Evolutionary conservation across 2,329 filamentous ascomycete genomes (phyloP), one percentile per base, ranked within the genome.

Genomic region (Bipolaris victoriae): DNA sequence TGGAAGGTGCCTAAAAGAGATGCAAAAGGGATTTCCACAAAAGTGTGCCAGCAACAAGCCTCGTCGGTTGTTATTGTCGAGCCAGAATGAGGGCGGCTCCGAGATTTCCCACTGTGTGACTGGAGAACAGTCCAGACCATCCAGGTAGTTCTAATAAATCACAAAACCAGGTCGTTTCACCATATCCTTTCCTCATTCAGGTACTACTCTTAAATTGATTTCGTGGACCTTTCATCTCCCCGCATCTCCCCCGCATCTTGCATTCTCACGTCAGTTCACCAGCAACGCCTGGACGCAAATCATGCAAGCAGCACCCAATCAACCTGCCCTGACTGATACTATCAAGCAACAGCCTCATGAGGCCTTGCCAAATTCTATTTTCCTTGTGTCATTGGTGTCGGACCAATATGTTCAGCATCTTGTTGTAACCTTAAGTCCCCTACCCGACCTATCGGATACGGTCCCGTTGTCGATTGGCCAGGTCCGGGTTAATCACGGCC

Each of bases 401-500:
- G 46, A 33, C n/a, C 18, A 49, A 26, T 49, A 26, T 49, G 20
- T 49, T 26, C 33, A 22, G 35, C 15, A 49, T 49, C 15, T 15
- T 18, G 33, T 37, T 37, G 22, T 33, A 29, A 2, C 24, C n/a
- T 11, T 16, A 7, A 10, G 6, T 13, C 20, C 43, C 16, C 43
- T 46, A 16, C 16, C 26, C 16, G n/a, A 16, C 26, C 43, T 46
- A 46, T 46, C 43, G 43, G 43, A 7, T 46, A 26, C 43, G 20
- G 9, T 22, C 16, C 43, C 43, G 43, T 43, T 6, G 22, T 22
- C 40, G 6, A 37, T 36, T 24, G n/a, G 24, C 20, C 20, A 22
- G 36, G 33, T 36, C 24, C 31, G 45, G 24, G 45, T 48, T 36
- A 37, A 48, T 37, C 33, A 48, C 45, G 45, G 45, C 35, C 20